Percentiles rank a stretch among this genome's conserved stretches.
Evolutionary conservation across 371 early-diverging fungal genomes (phyloP).

Genomic region (Mucor saturninus): DNA sequence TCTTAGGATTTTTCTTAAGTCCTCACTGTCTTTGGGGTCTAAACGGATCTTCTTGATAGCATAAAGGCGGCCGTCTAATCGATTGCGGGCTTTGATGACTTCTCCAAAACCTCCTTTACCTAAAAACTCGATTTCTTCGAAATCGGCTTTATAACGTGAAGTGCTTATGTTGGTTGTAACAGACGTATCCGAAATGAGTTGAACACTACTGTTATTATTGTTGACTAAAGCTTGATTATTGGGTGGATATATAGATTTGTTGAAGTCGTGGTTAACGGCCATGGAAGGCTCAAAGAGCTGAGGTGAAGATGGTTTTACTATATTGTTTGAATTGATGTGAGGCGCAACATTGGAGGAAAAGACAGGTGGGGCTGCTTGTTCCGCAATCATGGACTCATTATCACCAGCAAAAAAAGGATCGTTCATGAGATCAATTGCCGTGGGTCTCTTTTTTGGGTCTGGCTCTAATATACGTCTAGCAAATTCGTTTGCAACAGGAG

Average conservation of each 20-base stretch:
- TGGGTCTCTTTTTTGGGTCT: constrained; percentile 71
- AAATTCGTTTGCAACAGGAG: constrained; percentile 50
- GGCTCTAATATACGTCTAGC: constrained; percentile 60
- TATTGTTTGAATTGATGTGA: constrained; percentile 19
- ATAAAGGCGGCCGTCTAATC: constrained; percentile 84
- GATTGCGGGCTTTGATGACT: constrained; percentile 91
- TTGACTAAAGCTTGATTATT: constrained; percentile 3
- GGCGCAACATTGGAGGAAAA: constrained; percentile 21
- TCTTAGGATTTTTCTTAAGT: constrained; percentile 80
- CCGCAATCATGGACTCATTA: constrained; percentile 9
- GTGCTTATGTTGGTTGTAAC: constrained; percentile 12
- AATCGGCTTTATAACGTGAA: constrained; percentile 85
- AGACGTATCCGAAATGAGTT: neutral
- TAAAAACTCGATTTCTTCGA: constrained; percentile 92
- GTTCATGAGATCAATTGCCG: constrained; percentile 71
- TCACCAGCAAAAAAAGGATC: constrained; percentile 66
- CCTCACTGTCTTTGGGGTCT: constrained; percentile 78
- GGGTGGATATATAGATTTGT: constrained; percentile 16
- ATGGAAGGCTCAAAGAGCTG: constrained; percentile 24
- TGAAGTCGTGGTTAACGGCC: constrained; percentile 8
- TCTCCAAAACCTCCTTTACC: constrained; percentile 95
- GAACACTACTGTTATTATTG: neutral
- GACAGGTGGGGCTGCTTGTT: constrained; percentile 24
- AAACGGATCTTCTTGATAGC: constrained; percentile 89
- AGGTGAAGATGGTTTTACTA: constrained; percentile 3